Evolutionary conservation across 257 asterid species (phyloP).

Genomic region (Lycium barbarum): DNA sequence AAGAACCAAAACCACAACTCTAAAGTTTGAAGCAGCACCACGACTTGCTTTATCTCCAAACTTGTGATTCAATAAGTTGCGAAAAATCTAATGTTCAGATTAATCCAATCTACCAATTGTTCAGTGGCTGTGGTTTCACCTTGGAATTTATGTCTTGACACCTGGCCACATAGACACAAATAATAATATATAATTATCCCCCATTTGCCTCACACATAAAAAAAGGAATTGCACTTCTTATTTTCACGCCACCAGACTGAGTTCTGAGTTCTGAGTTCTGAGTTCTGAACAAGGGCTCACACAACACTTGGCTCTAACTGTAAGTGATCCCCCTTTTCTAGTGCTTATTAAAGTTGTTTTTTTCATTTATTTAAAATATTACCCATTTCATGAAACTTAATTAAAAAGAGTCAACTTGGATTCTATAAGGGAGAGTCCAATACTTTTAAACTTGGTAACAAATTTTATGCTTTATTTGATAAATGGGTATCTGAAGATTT

Average conservation of each 20-base stretch:
- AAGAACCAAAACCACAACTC: conserved; percentile 27
- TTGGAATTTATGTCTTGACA: conserved; percentile 36
- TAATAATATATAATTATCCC: conserved; percentile 33
- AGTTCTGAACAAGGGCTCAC: conserved; percentile 25
- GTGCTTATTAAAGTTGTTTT: neutral
- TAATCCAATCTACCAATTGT: conserved; percentile 47
- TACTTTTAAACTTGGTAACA: neutral
- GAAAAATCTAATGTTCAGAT: conserved; percentile 30
- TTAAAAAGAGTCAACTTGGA: neutral
- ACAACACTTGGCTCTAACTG: conserved; percentile 36
- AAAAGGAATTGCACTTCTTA: conserved; percentile 22
- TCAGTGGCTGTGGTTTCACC: conserved; percentile 67
- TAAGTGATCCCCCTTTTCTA: conserved; percentile 37
- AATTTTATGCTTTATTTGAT: neutral
- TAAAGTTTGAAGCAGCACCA: conserved; percentile 58
- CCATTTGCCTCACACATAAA: neutral
- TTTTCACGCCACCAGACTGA: conserved; percentile 4
- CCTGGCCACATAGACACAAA: conserved; percentile 46
- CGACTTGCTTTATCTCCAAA: conserved; percentile 55
- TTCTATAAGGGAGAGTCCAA: neutral
- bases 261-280: neutral
- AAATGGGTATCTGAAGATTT: neutral
- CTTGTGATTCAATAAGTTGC: conserved; percentile 28
- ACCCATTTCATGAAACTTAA: neutral
- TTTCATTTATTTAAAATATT: neutral